phyloP scores from a whole-genome alignment of 176 grass and related monocot genomes.

The Bothriochloa decipiens region DNA sequence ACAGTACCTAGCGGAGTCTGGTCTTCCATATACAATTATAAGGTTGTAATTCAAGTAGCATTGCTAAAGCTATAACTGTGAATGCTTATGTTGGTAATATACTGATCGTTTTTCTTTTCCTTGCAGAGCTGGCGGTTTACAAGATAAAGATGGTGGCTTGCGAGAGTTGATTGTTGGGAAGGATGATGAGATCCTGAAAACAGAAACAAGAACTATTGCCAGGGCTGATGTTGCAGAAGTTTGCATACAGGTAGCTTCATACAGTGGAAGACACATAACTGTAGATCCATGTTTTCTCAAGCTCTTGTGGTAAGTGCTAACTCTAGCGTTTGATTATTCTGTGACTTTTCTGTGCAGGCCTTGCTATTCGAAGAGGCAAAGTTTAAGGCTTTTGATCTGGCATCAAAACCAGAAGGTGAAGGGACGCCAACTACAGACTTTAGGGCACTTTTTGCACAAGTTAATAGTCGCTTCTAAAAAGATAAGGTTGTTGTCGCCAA shows the following conservation, averaged over 20 bases:
- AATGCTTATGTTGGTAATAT: not conserved
- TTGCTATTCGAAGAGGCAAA: constrained; percentile 77
- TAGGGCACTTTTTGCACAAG: constrained; percentile 69
- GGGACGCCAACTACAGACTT: constrained; percentile 81
- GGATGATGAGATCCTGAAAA: constrained; percentile 88
- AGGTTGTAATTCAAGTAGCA: constrained; percentile 46
- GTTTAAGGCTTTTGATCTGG: constrained; percentile 90
- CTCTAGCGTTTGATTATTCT: constrained; percentile 16
- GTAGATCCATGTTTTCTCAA: not conserved
- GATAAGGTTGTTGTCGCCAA: constrained; percentile 5
- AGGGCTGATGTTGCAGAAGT: constrained; percentile 95
- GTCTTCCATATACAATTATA: constrained; percentile 89
- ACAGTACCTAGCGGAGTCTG: constrained; percentile 83
- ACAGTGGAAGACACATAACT: not conserved
- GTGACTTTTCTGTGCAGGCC: constrained; percentile 48
- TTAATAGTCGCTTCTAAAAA: constrained; percentile 71
- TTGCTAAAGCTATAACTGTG: not conserved
- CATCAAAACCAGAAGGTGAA: constrained; percentile 94
- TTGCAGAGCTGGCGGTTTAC: constrained; percentile 86
- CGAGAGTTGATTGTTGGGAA: constrained; percentile 78
- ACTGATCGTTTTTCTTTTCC: not conserved
- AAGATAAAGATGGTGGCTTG: constrained; percentile 91
- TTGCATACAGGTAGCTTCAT: constrained; percentile 73
- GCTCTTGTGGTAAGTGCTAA: constrained; percentile 11
- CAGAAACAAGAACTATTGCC: constrained; percentile 82